phyloP scores from a whole-genome alignment of 2,329 filamentous ascomycete species.

The Alternaria triticina region DNA sequence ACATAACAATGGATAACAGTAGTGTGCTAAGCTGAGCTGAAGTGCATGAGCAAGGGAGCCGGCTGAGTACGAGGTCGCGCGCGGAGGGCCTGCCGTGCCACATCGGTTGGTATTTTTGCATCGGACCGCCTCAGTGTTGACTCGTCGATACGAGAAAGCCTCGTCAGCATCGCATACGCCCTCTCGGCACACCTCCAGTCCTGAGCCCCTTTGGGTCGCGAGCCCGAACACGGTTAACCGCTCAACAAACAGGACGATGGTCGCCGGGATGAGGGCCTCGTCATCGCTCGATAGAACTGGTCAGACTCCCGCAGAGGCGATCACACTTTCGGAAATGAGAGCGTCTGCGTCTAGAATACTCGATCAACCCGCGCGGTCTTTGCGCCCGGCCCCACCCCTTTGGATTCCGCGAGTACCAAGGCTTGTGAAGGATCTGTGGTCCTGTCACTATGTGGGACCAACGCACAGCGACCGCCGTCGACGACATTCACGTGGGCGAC shows the following conservation, averaged over 20 bases:
- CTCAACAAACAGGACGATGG: not conserved
- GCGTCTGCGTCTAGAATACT: constrained; percentile 9
- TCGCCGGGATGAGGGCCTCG: not conserved
- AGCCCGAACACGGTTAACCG: constrained; percentile 1
- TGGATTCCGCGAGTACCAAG: constrained; percentile 2
- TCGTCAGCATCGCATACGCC: constrained; percentile 6
- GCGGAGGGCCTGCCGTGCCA: not conserved
- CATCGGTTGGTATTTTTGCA: not conserved
- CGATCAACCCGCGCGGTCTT: constrained; percentile 9
- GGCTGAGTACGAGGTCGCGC: not conserved
- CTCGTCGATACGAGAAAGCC: constrained; percentile 5
- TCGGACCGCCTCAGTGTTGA: constrained; percentile 1
- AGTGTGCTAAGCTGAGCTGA: not conserved
- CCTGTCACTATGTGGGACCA: constrained; percentile 1
- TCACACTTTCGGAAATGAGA: constrained; percentile 8
- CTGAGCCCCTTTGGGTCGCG: not conserved
- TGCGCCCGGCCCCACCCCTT: constrained; percentile 10
- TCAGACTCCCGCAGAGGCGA: constrained; percentile 4
- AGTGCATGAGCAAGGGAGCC: not conserved
- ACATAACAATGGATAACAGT: not conserved
- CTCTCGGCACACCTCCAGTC: not conserved
- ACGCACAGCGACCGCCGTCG: not conserved
- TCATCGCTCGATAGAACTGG: constrained; percentile 1
- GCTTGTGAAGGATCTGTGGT: constrained; percentile 1
- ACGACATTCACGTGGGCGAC: not conserved